A percentile compares a stretch with the other conserved stretches of the same genome.
phyloP scores from a whole-genome alignment of 129 eudicot genomes.

The Dittrichia graveolens region DNA sequence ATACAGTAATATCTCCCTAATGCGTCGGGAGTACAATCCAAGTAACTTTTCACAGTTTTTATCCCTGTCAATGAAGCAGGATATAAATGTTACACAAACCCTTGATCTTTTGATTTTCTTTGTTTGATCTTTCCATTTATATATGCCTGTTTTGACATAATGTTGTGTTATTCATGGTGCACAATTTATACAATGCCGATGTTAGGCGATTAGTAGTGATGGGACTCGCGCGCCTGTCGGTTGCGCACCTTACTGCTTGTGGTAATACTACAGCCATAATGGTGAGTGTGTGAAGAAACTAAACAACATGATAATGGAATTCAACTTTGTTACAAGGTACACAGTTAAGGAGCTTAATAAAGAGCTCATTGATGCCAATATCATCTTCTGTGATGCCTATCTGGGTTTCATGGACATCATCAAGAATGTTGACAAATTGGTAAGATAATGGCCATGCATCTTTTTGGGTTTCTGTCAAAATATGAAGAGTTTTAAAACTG shows the following conservation, averaged over 20 bases:
- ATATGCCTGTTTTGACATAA: neutral
- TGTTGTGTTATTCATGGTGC: constrained; percentile 27
- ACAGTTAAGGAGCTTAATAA: constrained; percentile 67
- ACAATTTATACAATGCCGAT: constrained; percentile 68
- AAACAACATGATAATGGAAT: constrained; percentile 87
- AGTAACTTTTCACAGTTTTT: constrained; percentile 72
- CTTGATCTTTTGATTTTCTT: constrained; percentile 1
- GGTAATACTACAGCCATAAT: constrained; percentile 62
- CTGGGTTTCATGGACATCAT: constrained; percentile 83
- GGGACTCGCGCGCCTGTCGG: constrained; percentile 97
- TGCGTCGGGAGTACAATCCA: constrained; percentile 71
- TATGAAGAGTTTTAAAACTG: neutral
- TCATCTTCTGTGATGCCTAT: constrained; percentile 78
- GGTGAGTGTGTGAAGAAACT: constrained; percentile 75
- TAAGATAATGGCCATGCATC: constrained; percentile 40
- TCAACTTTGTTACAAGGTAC: constrained; percentile 79
- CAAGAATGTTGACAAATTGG: constrained; percentile 61
- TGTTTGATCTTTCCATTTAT: neutral
- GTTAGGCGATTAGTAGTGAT: constrained; percentile 90
- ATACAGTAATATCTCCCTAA: constrained; percentile 93
- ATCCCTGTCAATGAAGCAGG: constrained; percentile 63
- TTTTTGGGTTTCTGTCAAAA: too few species aligned
- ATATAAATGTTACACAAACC: constrained; percentile 56
- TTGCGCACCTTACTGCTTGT: constrained; percentile 91
- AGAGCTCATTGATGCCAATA: constrained; percentile 59